Base-by-base conservation (phyloP, 257 asterid species). In the Solanum medicagineum region DNA sequence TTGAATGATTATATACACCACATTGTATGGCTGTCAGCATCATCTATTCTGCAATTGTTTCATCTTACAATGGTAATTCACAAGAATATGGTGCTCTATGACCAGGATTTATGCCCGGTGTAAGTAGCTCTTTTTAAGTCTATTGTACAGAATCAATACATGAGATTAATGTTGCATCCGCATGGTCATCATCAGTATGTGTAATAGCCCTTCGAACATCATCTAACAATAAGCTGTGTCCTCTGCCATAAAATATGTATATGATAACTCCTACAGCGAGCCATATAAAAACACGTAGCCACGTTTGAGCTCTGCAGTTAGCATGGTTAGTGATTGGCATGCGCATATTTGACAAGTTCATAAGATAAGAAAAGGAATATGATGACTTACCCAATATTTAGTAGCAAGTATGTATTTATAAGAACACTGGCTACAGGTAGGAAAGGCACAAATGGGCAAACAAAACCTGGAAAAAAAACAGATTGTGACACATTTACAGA, bases 361-460 rank as follows among this genome's bases (percentile, higher is more conserved):
- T 47, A 24, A 49, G 15, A 32, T 15, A 60, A 69, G 74, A 74
- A 24, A 19, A 36, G 59, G 71, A 77, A 44, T 6, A 44, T 42
- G 81, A 36, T 47, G 44, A 84, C 86, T 87, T 17, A 86, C 91
- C 91, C 91, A 54, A 89, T 85, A 82, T 86, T 87, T 19, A 86
- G 36, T 65, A 89, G 87, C 82, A 89, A 84, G 84, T 89, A 89
- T 47, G 89, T 84, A 51, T 87, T 89, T 19, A 89, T 85, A 24
- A 89, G 86, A 56, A 79, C 77, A 73, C 89, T 83, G n/a, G 75
- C 70, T 5, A 81, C 83, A 5, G 90, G 91, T 13, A 89, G 85
- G 60, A 86, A 81, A 51, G 91, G 91, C 68, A 89, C 91, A 40
- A 87, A 87, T 22, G 90, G 91, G 74, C 91, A 89, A 10, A 55